These are phyloP conservation scores for Curvularia verruculosa DNA, from an alignment of 2,329 filamentous ascomycete species.

Conservation along the genomic window DNA sequence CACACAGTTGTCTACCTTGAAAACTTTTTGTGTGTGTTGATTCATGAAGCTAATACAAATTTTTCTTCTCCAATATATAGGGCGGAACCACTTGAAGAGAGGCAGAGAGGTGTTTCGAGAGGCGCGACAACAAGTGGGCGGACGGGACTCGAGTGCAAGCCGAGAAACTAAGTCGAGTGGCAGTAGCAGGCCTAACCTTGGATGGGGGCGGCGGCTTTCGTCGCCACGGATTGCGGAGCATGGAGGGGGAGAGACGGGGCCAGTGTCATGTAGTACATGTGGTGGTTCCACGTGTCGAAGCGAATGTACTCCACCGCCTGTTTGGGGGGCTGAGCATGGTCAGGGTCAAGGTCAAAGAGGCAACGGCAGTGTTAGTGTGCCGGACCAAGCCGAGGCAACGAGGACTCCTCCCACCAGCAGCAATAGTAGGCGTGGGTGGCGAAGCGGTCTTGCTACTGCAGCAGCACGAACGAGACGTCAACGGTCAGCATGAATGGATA, in stretches of 20 bases:
- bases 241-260: conserved; percentile 1
- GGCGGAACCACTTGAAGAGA: conserved; percentile 5
- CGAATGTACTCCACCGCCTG: conserved; percentile 9
- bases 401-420: neutral
- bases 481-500: conserved; percentile 9
- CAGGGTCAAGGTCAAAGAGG: conserved; percentile 4
- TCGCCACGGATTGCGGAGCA: conserved; percentile 2
- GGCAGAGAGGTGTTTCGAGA: conserved; percentile 7
- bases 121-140: neutral
- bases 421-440: conserved; percentile 2
- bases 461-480: conserved; percentile 6
- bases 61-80: neutral
- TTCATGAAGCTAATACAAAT: conserved; percentile 4
- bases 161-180: neutral
- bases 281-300: conserved; percentile 10
- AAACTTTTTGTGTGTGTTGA: no score
- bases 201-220: conserved; percentile 4
- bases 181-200: conserved; percentile 6
- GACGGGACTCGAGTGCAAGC: neutral
- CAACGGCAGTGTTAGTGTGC: neutral
- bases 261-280: neutral
- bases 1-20: neutral
- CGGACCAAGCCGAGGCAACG: conserved; percentile 2
- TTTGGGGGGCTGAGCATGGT: no score
- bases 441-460: conserved; percentile 4